Conservation (phyloP, 345 rosid species). For the Salix purpurea region DNA sequence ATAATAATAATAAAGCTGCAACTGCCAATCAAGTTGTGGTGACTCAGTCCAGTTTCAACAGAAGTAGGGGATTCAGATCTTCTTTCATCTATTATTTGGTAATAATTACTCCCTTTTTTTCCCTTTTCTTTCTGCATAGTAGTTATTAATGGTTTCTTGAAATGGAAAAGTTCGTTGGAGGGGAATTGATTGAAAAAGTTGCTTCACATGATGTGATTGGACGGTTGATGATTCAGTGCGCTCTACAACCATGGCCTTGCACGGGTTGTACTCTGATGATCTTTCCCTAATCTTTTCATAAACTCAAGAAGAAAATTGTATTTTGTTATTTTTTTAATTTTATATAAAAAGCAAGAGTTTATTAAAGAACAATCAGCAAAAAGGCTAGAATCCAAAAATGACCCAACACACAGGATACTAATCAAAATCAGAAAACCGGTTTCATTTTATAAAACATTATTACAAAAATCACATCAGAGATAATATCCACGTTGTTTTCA, state of each 20-base stretch:
- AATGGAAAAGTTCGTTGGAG: conserved; percentile 73
- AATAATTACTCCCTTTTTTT: background rate
- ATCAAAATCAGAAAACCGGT: background rate
- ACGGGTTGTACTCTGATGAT: conserved; percentile 42
- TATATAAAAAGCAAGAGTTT: background rate
- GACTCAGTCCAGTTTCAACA: conserved; percentile 31
- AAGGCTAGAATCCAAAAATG: background rate
- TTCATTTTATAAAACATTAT: too few relatives aligned
- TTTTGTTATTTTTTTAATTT: background rate
- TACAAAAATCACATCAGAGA: too few relatives aligned
- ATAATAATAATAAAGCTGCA: conserved; percentile 9
- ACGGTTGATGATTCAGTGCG: conserved; percentile 92
- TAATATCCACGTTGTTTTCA: too few relatives aligned
- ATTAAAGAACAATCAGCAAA: background rate
- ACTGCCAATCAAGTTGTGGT: conserved; percentile 33
- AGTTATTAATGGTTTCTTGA: background rate
- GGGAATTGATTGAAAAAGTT: conserved; percentile 82
- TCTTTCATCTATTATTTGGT: conserved; percentile 37
- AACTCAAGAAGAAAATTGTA: background rate
- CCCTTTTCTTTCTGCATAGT: background rate
- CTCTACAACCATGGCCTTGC: conserved; percentile 93
- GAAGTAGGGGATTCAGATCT: conserved; percentile 31
- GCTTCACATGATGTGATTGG: conserved; percentile 97
- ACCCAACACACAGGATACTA: background rate
- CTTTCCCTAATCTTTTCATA: conserved; percentile 3